Evolutionary conservation across 768 basidiomycete species (phyloP).

Genomic region (Auricularia cornea): DNA sequence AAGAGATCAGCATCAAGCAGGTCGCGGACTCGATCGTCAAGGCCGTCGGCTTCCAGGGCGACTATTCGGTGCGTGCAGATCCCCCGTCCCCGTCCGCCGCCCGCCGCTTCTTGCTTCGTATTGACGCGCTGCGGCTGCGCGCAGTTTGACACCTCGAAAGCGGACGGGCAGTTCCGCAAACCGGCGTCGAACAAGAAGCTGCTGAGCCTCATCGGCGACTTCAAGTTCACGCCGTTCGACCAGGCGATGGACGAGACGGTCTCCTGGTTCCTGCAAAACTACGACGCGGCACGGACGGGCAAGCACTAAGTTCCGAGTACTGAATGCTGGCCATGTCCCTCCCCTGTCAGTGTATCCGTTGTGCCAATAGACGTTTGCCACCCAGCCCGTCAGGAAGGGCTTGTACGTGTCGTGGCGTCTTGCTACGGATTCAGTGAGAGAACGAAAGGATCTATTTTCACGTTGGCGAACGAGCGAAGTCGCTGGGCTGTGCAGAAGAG

Average conservation of each 20-base stretch:
- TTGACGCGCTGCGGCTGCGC: background rate
- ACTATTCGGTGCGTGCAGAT: slow-evolving; percentile 53
- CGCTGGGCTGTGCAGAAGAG: background rate
- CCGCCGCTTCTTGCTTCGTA: background rate
- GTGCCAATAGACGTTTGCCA: too few species aligned
- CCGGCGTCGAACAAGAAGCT: slow-evolving; percentile 92
- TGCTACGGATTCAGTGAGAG: too few species aligned
- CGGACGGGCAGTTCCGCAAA: slow-evolving; percentile 95
- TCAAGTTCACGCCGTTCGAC: slow-evolving; percentile 89
- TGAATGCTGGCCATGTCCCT: too few species aligned
- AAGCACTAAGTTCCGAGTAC: background rate
- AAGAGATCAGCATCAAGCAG: slow-evolving; percentile 88
- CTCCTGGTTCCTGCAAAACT: slow-evolving; percentile 82
- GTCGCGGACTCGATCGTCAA: slow-evolving; percentile 88
- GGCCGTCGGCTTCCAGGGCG: slow-evolving; percentile 68
- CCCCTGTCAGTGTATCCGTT: too few species aligned
- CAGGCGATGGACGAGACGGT: slow-evolving; percentile 69
- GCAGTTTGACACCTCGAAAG: slow-evolving; percentile 74
- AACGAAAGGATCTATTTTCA: too few species aligned
- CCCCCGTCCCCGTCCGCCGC: background rate
- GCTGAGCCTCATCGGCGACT: slow-evolving; percentile 62
- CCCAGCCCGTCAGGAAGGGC: too few species aligned
- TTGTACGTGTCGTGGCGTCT: too few species aligned
- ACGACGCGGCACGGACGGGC: slow-evolving; percentile 31
- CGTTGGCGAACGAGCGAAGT: too few species aligned